Percentiles rank a stretch among this genome's conserved stretches.
These are phyloP conservation scores for Hypericum androsaemum DNA, from an alignment of 345 rosid species.

Conservation along the genomic window DNA sequence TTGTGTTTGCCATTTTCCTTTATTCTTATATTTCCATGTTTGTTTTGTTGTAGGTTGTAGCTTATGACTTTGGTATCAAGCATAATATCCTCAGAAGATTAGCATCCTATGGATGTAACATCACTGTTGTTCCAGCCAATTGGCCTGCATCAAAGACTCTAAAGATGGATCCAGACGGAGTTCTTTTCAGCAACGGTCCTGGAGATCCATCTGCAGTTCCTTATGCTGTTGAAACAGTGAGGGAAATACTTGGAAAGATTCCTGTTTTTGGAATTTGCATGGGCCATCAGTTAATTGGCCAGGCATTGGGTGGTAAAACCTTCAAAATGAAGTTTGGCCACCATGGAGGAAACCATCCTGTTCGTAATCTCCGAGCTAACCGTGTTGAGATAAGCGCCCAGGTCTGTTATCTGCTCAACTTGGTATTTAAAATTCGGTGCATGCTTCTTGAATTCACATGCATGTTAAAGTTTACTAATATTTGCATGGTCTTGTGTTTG, in stretches of 20 bases:
- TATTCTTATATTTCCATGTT: slow-evolving; percentile 3
- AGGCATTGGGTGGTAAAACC: slow-evolving; percentile 92
- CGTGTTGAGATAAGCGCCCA: slow-evolving; percentile 94
- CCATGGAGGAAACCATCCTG: slow-evolving; percentile 97
- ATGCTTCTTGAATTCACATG: too few relatives aligned
- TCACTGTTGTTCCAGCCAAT: slow-evolving; percentile 78
- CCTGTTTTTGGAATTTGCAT: slow-evolving; percentile 97
- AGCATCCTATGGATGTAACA: slow-evolving; percentile 80
- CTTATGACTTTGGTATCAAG: slow-evolving; percentile 93
- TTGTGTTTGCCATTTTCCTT: slow-evolving; percentile 10
- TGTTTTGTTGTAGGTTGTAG: slow-evolving; percentile 49
- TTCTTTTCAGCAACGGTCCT: slow-evolving; percentile 96
- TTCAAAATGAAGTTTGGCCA: slow-evolving; percentile 98
- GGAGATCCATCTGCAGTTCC: slow-evolving; percentile 98
- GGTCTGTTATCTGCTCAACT: slow-evolving; percentile 25
- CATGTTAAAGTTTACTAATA: too few relatives aligned
- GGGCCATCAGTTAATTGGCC: slow-evolving; percentile 97
- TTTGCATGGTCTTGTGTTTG: too few relatives aligned
- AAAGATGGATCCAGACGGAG: slow-evolving; percentile 83
- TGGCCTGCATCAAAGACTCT: slow-evolving; percentile 81
- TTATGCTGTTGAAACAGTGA: slow-evolving; percentile 82
- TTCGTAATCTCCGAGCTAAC: slow-evolving; percentile 50
- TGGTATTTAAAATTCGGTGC: too few relatives aligned
- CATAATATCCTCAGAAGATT: slow-evolving; percentile 78
- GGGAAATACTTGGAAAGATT: slow-evolving; percentile 66